Evolutionary conservation across 768 basidiomycete genomes (phyloP).

Genomic region (Mycena sanguinolenta): DNA sequence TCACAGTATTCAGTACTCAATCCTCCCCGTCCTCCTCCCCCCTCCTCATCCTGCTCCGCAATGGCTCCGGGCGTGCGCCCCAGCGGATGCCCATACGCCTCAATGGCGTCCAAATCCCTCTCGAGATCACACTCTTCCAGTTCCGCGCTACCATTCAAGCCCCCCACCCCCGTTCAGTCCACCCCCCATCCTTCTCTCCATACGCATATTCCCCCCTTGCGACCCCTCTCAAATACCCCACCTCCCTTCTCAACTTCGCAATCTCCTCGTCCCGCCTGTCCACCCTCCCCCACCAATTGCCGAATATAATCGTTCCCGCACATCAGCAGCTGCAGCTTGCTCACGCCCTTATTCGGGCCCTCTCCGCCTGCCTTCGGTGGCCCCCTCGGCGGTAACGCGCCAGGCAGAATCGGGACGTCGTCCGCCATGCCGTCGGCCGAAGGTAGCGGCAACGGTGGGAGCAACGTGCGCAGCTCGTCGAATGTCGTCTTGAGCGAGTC

Average conservation of each 20-base stretch:
- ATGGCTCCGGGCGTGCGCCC: constrained; percentile 19
- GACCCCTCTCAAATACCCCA: constrained; percentile 67
- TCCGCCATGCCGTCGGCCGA: constrained; percentile 76
- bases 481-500: constrained; percentile 97
- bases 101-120: constrained; percentile 70
- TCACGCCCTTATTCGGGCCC: constrained; percentile 95
- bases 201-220: constrained; percentile 45
- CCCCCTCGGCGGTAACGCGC: constrained; percentile 90
- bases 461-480: constrained; percentile 83
- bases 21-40: constrained; percentile 29
- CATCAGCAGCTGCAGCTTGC: constrained; percentile 91
- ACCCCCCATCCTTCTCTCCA: constrained; percentile 40
- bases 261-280: constrained; percentile 89
- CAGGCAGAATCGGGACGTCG: constrained; percentile 81
- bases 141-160: background rate
- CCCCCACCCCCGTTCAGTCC: background rate
- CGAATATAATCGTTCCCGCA: constrained; percentile 93
- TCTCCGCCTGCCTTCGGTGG: constrained; percentile 85
- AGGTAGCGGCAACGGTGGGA: constrained; percentile 91
- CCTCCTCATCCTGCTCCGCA: constrained; percentile 25
- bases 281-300: constrained; percentile 79
- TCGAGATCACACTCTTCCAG: constrained; percentile 66
- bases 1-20: background rate
- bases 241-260: constrained; percentile 71
- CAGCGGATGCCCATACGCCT: constrained; percentile 45